A percentile compares a stretch with the other conserved stretches of the same genome.
Conservation (phyloP, 1,139 yeast species). For the Casaregolazyma lundiana region DNA sequence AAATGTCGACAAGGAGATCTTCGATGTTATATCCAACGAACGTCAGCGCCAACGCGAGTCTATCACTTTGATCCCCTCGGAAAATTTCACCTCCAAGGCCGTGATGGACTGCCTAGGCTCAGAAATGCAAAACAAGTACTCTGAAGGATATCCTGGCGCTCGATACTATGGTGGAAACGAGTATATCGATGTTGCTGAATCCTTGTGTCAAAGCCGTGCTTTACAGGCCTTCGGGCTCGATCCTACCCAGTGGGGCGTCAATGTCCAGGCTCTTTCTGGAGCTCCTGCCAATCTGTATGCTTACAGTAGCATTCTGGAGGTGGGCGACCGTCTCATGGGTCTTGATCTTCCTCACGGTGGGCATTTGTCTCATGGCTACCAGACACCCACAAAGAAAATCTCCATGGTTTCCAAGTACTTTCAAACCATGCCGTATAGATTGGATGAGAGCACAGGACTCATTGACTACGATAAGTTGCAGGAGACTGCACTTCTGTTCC, state of each 20-base stretch:
- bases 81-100: slow-evolving; percentile 93
- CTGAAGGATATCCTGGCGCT: slow-evolving; percentile 98
- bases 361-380: slow-evolving; percentile 96
- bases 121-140: slow-evolving; percentile 95
- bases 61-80: slow-evolving; percentile 90
- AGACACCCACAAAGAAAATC: slow-evolving; percentile 90
- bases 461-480: slow-evolving; percentile 94
- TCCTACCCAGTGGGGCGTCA: slow-evolving; percentile 93
- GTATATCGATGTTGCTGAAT: slow-evolving; percentile 90
- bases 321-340: slow-evolving; percentile 96
- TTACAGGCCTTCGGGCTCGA: slow-evolving; percentile 76
- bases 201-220: slow-evolving; percentile 89
- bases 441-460: slow-evolving; percentile 82
- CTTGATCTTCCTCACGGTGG: slow-evolving; percentile 97
- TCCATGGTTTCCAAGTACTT: slow-evolving; percentile 94
- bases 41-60: slow-evolving; percentile 92
- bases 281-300: slow-evolving; percentile 97
- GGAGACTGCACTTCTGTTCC: slow-evolving; percentile 79
- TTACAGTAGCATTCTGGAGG: slow-evolving; percentile 90
- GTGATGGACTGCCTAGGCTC: slow-evolving; percentile 97
- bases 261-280: slow-evolving; percentile 93
- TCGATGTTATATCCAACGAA: slow-evolving; percentile 75
- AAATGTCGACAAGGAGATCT: slow-evolving; percentile 34
- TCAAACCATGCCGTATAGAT: slow-evolving; percentile 98
- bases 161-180: slow-evolving; percentile 97